These are phyloP conservation scores for Obba rivulosa DNA, from an alignment of 768 basidiomycete genomes.

Conservation along the genomic window DNA sequence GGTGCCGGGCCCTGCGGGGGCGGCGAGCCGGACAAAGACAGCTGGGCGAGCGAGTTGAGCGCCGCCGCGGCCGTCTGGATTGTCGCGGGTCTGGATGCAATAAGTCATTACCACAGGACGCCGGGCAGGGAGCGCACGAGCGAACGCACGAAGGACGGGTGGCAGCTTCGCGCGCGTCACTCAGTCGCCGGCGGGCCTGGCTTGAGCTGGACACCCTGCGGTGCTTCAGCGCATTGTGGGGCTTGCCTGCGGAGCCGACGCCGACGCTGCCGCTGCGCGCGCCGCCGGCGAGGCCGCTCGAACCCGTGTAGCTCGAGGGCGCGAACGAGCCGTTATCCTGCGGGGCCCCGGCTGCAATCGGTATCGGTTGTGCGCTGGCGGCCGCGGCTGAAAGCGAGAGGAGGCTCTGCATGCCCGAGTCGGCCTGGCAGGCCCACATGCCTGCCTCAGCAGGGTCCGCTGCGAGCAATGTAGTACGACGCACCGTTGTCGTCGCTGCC, in stretches of 20 bases:
- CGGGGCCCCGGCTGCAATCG: conserved; percentile 21
- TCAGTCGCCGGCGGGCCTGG: conserved; percentile 63
- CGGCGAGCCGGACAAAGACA: conserved; percentile 37
- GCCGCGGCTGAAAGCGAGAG: conserved; percentile 68
- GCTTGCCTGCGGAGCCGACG: conserved; percentile 16
- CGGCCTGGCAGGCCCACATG: too few relatives aligned
- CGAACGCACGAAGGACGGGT: conserved; percentile 64
- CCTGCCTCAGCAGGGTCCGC: too few relatives aligned
- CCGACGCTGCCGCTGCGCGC: conserved; percentile 18
- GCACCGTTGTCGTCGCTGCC: too few relatives aligned
- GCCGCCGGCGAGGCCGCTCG: conserved; percentile 20
- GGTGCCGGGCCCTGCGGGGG: conserved; percentile 23
- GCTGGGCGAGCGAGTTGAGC: conserved; percentile 33
- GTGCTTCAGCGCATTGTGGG: conserved; percentile 40
- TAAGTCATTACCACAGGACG: conserved; percentile 12
- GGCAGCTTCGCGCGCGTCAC: conserved; percentile 77
- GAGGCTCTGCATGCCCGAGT: conserved; percentile 36
- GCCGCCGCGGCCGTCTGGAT: conserved; percentile 32
- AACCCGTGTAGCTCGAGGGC: conserved; percentile 16
- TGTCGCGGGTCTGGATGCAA: conserved; percentile 27
- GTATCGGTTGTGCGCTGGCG: conserved; percentile 43
- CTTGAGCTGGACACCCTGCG: conserved; percentile 69
- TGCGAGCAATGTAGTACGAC: too few relatives aligned
- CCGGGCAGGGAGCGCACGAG: background rate
- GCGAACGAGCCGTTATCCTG: conserved; percentile 6